Base-by-base conservation (phyloP, 2,329 filamentous ascomycete species). In the Thermothelomyces thermophilus region DNA sequence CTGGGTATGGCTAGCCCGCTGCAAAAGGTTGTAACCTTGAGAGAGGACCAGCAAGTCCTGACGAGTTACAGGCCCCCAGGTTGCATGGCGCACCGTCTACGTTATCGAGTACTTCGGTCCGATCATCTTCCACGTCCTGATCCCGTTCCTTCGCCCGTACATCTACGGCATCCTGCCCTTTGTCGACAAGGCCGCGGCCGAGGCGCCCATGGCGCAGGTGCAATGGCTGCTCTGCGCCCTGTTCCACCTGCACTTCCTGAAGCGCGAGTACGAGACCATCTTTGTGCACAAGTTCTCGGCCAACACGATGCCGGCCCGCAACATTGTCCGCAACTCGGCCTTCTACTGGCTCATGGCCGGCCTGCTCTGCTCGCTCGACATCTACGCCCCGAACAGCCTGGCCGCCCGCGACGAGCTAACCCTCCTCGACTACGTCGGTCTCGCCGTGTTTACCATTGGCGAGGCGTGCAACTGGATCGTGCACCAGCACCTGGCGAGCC, bases 271-370 rank as follows among this genome's bases (percentile, higher is more conserved):
- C 58, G 93, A 98, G 73, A 97, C 93, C 0, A 65, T 95, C 55
- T 95, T 93, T 66, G 80, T 98, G 55, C 93, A 98, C 76, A 89
- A 88, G 66, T 98, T 98, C 76, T 91, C 89, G 50, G 82, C 86
- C 55, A 88, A 86, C 63, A 98, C 93, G 42, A 98, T 98, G 93
- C 93, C 93, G 16, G 77, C 80, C 51, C 72, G 70, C 64, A 95
- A 95, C 74, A 88, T 98, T 65, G 85, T 96, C 79, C 93, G 91
- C 71, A 98, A 98, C 77, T 89, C 84, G 58, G 80, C 79, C 58
- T 91, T 96, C 74, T 98, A 98, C 80, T 98, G 93, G 93, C 63
- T 84, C 30, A 70, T 91, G 48, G 84, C 86, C 4, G 93, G 93
- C 42, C 64, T 90, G 22, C 80, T 93, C 62, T 82, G 91, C 62